These are phyloP conservation scores for Phytopythium boreale DNA, from an alignment of 352 stramenopile genomes.

Conservation along the genomic window DNA sequence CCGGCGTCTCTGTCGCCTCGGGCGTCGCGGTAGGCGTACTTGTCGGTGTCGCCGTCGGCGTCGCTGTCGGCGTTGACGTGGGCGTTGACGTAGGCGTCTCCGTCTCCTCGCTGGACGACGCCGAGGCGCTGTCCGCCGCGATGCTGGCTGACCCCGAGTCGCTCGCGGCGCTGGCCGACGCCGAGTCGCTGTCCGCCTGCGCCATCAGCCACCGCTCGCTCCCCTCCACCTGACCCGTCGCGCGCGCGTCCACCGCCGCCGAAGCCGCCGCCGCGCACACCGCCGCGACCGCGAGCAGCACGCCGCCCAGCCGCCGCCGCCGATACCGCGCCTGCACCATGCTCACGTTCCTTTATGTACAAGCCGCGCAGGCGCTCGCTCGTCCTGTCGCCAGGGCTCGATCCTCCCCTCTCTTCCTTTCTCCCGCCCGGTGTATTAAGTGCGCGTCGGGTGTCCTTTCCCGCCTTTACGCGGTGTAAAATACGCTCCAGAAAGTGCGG, in stretches of 20 bases:
- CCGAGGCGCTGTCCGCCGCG: background rate
- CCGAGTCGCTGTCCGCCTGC: slow-evolving; percentile 12
- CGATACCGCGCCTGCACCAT: slow-evolving; percentile 3
- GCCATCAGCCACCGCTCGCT: slow-evolving; percentile 14
- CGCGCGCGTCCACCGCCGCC: background rate
- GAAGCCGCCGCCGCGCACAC: slow-evolving; percentile 6
- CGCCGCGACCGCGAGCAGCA: slow-evolving; percentile 10
- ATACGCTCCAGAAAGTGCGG: background rate
- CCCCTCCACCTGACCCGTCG: background rate
- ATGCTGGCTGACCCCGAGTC: background rate
- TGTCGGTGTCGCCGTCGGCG: background rate
- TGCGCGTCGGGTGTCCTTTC: background rate
- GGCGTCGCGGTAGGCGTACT: background rate
- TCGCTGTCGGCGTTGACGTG: slow-evolving; percentile 1
- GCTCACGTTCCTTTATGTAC: background rate
- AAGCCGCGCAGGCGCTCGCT: background rate
- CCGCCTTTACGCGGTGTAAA: slow-evolving; percentile 1
- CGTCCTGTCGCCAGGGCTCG: background rate
- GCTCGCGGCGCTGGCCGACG: slow-evolving; percentile 8
- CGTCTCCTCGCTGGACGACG: background rate
- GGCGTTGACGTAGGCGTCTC: background rate
- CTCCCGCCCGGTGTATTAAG: background rate
- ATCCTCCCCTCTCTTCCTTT: background rate
- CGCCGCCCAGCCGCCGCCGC: slow-evolving; percentile 7
- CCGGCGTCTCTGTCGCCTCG: background rate